phyloP scores from a whole-genome alignment of 495 filamentous ascomycete genomes.

The Talaromyces liani region DNA sequence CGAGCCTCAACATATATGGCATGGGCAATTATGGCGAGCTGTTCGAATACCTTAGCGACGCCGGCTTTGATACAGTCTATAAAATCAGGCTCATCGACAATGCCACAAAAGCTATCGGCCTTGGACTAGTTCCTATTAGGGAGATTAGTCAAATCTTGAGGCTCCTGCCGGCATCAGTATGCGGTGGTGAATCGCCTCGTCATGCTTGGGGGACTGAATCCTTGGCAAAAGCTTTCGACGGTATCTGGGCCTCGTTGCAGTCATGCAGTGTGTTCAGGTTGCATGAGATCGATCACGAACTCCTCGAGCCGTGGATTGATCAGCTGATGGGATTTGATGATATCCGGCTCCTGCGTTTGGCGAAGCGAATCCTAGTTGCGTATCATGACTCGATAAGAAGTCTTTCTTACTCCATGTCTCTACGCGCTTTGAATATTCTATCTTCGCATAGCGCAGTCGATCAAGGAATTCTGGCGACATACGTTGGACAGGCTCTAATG shows the following conservation, averaged over 20 bases:
- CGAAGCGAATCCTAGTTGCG: conserved; percentile 24
- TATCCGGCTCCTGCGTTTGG: conserved; percentile 14
- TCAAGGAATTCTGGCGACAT: background rate
- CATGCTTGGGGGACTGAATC: conserved; percentile 7
- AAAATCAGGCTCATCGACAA: conserved; percentile 18
- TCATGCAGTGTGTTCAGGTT: conserved; percentile 29
- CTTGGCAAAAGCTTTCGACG: conserved; percentile 18
- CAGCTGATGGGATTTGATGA: conserved; percentile 12
- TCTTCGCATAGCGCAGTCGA: background rate
- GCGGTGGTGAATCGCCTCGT: no score
- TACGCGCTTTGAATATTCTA: conserved; percentile 2
- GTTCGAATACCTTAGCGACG: conserved; percentile 16
- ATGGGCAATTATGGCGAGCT: conserved; percentile 31
- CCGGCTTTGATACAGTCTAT: conserved; percentile 11
- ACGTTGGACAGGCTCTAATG: background rate
- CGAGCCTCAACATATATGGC: conserved; percentile 28
- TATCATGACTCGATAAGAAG: conserved; percentile 14
- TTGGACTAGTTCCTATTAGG: conserved; percentile 27
- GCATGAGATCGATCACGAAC: conserved; percentile 20
- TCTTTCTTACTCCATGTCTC: conserved; percentile 17
- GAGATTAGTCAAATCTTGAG: conserved; percentile 29
- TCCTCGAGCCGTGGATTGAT: conserved; percentile 27
- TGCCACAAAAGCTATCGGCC: conserved; percentile 27
- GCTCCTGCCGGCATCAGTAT: conserved; percentile 15
- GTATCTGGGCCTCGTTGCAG: conserved; percentile 36